A percentile compares a stretch with the other conserved stretches of the same genome.
These are phyloP conservation scores for Suhomyces bolitotheri DNA, from an alignment of 1,139 yeast species.

Conservation along the genomic window DNA sequence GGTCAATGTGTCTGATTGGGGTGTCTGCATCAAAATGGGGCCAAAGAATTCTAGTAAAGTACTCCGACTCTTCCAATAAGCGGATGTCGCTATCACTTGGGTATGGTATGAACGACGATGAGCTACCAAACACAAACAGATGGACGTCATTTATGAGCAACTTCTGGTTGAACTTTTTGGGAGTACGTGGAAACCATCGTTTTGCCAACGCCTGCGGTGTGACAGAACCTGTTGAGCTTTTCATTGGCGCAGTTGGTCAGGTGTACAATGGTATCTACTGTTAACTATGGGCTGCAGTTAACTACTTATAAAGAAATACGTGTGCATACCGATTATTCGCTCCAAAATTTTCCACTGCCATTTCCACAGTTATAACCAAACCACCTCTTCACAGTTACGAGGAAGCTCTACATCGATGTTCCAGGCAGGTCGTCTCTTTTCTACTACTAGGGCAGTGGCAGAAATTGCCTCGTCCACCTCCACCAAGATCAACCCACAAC, in stretches of 20 bases:
- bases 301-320: no score
- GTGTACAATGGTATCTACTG: no score
- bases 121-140: conserved; percentile 13
- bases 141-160: conserved; percentile 26
- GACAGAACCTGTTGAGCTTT: background rate
- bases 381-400: background rate
- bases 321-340: conserved; percentile 4
- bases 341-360: conserved; percentile 9
- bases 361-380: background rate
- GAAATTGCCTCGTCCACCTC: conserved; percentile 12
- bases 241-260: no score
- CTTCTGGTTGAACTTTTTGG: conserved; percentile 19
- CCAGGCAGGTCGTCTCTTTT: conserved; percentile 22
- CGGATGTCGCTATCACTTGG: conserved; percentile 6
- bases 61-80: conserved; percentile 22
- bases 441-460: conserved; percentile 18
- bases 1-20: conserved; percentile 39
- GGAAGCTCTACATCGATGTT: conserved; percentile 17
- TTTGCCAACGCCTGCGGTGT: conserved; percentile 9
- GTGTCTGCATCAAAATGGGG: conserved; percentile 38
- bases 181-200: conserved; percentile 23
- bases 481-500: conserved; percentile 24
- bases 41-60: conserved; percentile 39
- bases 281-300: no score
- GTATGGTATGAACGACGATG: conserved; percentile 2